Evolutionary conservation across 768 basidiomycete genomes (phyloP).

Genomic region (Pleurotus eryngii): DNA sequence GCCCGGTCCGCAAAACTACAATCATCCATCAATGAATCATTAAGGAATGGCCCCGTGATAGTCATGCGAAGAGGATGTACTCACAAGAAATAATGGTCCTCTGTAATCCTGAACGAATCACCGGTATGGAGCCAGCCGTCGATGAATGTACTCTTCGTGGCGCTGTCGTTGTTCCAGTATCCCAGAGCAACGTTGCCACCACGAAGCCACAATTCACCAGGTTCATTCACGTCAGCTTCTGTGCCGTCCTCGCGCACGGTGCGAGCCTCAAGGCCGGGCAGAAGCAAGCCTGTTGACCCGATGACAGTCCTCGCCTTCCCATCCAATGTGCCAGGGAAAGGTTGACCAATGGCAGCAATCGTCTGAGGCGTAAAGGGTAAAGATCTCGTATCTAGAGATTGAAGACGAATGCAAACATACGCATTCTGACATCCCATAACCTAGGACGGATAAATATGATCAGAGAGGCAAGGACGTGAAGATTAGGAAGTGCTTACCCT

Average conservation of each 20-base stretch:
- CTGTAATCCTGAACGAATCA: constrained; percentile 62
- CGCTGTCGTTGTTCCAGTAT: constrained; percentile 70
- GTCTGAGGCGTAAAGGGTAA: constrained; percentile 38
- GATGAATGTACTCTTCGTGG: constrained; percentile 63
- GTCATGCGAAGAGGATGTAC: constrained; percentile 18
- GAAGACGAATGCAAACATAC: constrained; percentile 32
- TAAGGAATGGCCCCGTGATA: neutral
- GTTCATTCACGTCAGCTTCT: constrained; percentile 51
- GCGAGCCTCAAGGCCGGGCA: constrained; percentile 65
- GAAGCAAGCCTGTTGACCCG: constrained; percentile 54
- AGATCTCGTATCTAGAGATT: neutral
- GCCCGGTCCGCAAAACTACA: constrained; percentile 68
- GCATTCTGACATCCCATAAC: constrained; percentile 71
- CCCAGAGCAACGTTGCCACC: constrained; percentile 58
- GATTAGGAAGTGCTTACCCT: constrained; percentile 37
- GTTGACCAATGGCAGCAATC: constrained; percentile 43
- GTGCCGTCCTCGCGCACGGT: constrained; percentile 56
- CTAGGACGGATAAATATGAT: constrained; percentile 24
- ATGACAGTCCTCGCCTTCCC: constrained; percentile 36
- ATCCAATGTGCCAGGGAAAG: constrained; percentile 40
- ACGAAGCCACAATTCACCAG: constrained; percentile 63
- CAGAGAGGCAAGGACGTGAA: neutral
- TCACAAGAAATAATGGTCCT: constrained; percentile 63
- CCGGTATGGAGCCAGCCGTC: constrained; percentile 77
- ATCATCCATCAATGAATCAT: neutral